Percentiles rank a stretch among this genome's conserved stretches.
These are phyloP conservation scores for Cynara cardunculus DNA, from an alignment of 129 eudicot species.

Conservation along the genomic window DNA sequence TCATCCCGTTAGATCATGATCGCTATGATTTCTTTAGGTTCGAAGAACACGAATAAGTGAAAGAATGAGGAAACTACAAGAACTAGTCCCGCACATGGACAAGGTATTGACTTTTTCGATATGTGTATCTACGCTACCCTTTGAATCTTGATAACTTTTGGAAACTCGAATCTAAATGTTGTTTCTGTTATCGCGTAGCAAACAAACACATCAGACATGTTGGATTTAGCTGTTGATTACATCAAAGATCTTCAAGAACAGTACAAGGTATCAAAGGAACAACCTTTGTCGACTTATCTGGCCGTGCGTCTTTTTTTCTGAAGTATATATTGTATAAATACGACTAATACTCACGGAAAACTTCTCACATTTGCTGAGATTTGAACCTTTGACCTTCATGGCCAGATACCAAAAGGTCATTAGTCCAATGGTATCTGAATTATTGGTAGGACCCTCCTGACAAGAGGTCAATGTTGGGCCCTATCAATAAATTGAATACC, in stretches of 20 bases:
- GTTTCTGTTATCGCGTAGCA: constrained; percentile 48
- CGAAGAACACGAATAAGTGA: constrained; percentile 94
- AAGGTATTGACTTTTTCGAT: constrained; percentile 41
- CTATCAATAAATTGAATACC: neutral
- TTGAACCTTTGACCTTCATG: neutral
- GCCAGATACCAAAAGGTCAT: neutral
- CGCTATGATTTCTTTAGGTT: constrained; percentile 42
- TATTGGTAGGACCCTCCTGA: neutral
- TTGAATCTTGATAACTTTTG: neutral
- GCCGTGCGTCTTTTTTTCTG: neutral
- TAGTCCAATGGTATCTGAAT: neutral
- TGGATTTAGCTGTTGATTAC: constrained; percentile 95
- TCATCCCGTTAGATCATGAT: neutral
- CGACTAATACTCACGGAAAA: too few relatives aligned
- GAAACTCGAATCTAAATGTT: neutral
- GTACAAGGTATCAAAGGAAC: constrained; percentile 52
- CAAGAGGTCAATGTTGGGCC: neutral
- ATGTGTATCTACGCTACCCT: neutral
- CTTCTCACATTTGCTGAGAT: neutral
- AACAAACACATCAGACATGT: constrained; percentile 97
- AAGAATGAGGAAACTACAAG: constrained; percentile 92
- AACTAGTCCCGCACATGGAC: constrained; percentile 97
- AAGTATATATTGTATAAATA: neutral
- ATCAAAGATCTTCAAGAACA: constrained; percentile 84
- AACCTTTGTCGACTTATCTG: neutral